These are phyloP conservation scores for Sporormia fimetaria DNA, from an alignment of 495 filamentous ascomycete species.

Conservation along the genomic window DNA sequence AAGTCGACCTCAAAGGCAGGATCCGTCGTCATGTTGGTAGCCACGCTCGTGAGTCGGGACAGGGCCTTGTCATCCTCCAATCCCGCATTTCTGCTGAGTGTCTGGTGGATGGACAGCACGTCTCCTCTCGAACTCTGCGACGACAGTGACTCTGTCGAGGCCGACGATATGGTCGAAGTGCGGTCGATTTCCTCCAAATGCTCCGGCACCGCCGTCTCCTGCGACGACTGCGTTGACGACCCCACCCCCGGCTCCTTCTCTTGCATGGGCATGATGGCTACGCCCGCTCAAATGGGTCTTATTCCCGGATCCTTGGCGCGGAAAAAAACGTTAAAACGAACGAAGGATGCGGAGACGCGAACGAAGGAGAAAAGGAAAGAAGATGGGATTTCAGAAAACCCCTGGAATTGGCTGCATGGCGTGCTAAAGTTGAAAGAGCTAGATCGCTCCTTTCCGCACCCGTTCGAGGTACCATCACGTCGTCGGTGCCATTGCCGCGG, in stretches of 20 bases:
- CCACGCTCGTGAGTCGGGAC: constrained; percentile 3
- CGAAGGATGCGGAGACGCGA: no score
- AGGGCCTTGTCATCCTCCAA: constrained; percentile 15
- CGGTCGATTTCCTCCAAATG: constrained; percentile 2
- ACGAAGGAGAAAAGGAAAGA: no score
- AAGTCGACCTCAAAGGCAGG: constrained; percentile 68
- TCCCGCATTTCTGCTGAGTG: constrained; percentile 17
- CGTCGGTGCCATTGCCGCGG: no score
- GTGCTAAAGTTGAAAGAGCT: no score
- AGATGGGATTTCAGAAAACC: no score
- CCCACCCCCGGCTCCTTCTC: constrained; percentile 7
- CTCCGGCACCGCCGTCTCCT: not conserved
- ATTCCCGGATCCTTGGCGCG: no score
- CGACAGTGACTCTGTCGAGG: constrained; percentile 2
- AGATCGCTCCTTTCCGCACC: no score
- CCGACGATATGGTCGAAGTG: constrained; percentile 7
- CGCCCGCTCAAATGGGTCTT: no score
- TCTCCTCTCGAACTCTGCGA: constrained; percentile 1
- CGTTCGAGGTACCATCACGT: no score
- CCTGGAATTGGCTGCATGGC: no score
- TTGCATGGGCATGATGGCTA: constrained; percentile 3
- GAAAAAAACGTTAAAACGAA: no score
- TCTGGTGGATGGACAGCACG: constrained; percentile 7
- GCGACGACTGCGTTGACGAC: not conserved
- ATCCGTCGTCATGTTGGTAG: constrained; percentile 47